A percentile compares a stretch with the other conserved stretches of the same genome.
Conservation (phyloP, 2,329 filamentous ascomycete species). For the Hansfordia pulvinata region DNA sequence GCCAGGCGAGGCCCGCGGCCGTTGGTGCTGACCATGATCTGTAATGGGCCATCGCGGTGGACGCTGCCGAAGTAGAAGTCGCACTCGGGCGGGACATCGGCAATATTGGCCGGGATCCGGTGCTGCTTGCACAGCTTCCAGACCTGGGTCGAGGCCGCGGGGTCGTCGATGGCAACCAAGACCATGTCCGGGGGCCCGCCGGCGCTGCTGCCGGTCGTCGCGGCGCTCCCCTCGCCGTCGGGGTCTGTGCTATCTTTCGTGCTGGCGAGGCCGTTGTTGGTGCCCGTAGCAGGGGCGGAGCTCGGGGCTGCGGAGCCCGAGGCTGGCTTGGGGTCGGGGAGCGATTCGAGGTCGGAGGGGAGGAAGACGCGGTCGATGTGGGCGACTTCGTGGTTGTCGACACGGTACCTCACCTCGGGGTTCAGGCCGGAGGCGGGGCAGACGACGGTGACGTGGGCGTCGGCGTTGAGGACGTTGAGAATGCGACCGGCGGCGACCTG, state of each 20-base stretch:
- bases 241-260: too few species aligned
- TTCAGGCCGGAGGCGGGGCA: slow-evolving; percentile 71
- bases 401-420: slow-evolving; percentile 73
- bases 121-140: slow-evolving; percentile 87
- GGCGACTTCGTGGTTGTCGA: slow-evolving; percentile 60
- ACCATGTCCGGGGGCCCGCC: slow-evolving; percentile 55
- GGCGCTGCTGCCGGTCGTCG: slow-evolving; percentile 1
- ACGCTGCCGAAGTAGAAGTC: slow-evolving; percentile 98
- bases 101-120: slow-evolving; percentile 83
- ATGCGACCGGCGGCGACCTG: slow-evolving; percentile 94
- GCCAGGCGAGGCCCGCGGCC: slow-evolving; percentile 89
- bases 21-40: slow-evolving; percentile 98
- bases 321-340: slow-evolving; percentile 13
- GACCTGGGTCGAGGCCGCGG: slow-evolving; percentile 75
- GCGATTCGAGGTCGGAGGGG: slow-evolving; percentile 69
- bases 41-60: slow-evolving; percentile 85
- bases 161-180: slow-evolving; percentile 84
- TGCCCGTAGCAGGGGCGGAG: too few species aligned
- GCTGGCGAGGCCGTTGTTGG: slow-evolving; percentile 4
- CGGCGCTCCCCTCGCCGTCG: too few species aligned
- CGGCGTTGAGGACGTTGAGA: slow-evolving; percentile 86
- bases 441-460: slow-evolving; percentile 78
- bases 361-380: slow-evolving; percentile 78
- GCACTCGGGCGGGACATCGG: slow-evolving; percentile 90
- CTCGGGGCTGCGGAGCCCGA: too few species aligned